Evolutionary conservation across 2,329 filamentous ascomycete genomes (phyloP).

Genomic region (Pseudogymnoascus sp.): DNA sequence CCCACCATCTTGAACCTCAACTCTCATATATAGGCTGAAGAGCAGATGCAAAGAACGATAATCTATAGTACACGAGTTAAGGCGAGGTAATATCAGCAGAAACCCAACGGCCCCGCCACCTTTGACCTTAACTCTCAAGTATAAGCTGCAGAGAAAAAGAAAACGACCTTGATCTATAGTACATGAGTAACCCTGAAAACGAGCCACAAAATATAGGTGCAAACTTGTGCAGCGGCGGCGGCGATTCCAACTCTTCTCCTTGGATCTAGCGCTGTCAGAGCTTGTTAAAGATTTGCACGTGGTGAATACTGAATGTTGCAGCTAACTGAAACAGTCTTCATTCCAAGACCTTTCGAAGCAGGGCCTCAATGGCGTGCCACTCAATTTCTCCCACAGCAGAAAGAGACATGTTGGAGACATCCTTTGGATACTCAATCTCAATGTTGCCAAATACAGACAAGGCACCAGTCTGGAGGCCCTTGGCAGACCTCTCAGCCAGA

Average conservation of each 20-base stretch:
- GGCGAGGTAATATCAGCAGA: neutral
- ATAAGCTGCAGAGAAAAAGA: neutral
- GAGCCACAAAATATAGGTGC: neutral
- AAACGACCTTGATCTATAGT: neutral
- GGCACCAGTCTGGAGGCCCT: constrained; percentile 14
- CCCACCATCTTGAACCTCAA: neutral
- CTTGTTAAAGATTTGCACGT: neutral
- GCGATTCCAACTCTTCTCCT: neutral
- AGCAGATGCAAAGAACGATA: neutral
- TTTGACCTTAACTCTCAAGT: neutral
- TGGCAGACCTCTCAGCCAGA: constrained; percentile 35
- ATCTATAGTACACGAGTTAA: neutral
- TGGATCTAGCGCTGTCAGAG: neutral
- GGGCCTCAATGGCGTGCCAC: constrained; percentile 42
- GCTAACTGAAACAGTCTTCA: neutral
- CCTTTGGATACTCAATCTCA: constrained; percentile 37
- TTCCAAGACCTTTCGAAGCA: constrained; percentile 31
- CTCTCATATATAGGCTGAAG: neutral
- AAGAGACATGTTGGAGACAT: constrained; percentile 39
- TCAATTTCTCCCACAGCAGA: constrained; percentile 40
- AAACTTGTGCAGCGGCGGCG: neutral
- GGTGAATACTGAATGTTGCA: constrained; percentile 2
- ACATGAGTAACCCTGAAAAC: neutral
- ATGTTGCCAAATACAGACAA: constrained; percentile 42
- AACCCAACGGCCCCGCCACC: neutral